Evolutionary conservation across 2,329 filamentous ascomycete species (phyloP), one percentile per base, ranked within the genome.

Genomic region (Aplosporella prunicola): DNA sequence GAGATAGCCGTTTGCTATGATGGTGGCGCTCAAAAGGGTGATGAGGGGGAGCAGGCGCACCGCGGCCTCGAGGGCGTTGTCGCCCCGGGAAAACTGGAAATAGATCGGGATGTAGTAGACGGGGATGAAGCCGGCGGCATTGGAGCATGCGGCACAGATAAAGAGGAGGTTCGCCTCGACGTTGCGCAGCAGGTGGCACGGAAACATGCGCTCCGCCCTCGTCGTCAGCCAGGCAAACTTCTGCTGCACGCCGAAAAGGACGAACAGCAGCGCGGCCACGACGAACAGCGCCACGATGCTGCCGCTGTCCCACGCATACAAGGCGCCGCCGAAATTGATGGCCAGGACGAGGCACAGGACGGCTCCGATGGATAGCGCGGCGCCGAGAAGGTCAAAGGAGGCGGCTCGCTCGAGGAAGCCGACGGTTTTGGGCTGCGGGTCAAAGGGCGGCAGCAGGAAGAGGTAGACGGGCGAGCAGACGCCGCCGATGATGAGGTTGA

Each of bases 291-390:
- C 57, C 29, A 76, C 72, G 11, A 60, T 59, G 0, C 56, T 48
- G 1, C 55, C 60, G 6, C 55, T 58, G 36, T 56, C 47, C 72
- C 72, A 76, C 0, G 57, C 45, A 35, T 64, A 76, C 5, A 63
- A 24, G 1, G 55, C 51, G 1, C 73, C 72, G 7, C 68, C 72
- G 28, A 74, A 70, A 37, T 60, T 61, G 41, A 75, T 61, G 2
- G 61, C 69, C 52, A 77, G 62, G 17, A 69, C 13, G 20, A 68
- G 45, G 6, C 53, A 51, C 1, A 60, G 48, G 25, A 65, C 61
- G n/a, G 59, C 57, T 2, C 58, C 68, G 1, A 60, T 49, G 28
- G 58, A 63, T 4, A 76, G 56, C 5, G 67, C 22, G 1, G 60
- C 53, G 1, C 71, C 71, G 3, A 70, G 26, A 29, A 35, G 48